A percentile compares a stretch with the other conserved stretches of the same genome.
These are phyloP conservation scores for Diaporthe australafricana DNA, from an alignment of 2,329 filamentous ascomycete genomes.

Conservation along the genomic window DNA sequence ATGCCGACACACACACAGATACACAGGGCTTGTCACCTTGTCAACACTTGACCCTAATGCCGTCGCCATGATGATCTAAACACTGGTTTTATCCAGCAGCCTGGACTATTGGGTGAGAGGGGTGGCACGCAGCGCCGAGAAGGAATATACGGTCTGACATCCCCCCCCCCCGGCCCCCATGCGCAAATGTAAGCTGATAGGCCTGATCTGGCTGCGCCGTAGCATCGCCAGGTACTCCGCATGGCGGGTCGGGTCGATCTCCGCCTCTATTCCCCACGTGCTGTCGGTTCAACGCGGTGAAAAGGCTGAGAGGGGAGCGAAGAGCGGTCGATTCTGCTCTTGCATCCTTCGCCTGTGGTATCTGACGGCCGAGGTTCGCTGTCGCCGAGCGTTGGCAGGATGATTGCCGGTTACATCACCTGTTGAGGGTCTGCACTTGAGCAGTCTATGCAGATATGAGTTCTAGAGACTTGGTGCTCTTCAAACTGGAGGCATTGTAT, in stretches of 20 bases:
- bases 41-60: background rate
- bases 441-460: background rate
- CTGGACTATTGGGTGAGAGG: background rate
- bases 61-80: background rate
- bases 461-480: too few relatives aligned
- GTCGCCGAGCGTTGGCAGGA: background rate
- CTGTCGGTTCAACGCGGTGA: background rate
- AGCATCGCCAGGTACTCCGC: background rate
- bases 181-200: slow-evolving; percentile 10
- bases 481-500: too few relatives aligned
- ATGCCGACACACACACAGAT: background rate
- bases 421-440: background rate
- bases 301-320: background rate
- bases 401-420: background rate
- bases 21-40: background rate
- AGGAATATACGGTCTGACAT: background rate
- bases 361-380: background rate
- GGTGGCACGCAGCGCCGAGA: background rate
- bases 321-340: background rate
- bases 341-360: background rate
- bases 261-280: background rate
- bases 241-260: background rate
- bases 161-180: background rate
- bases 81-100: background rate
- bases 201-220: background rate